Conservation (phyloP, 345 rosid genomes). For the Heritiera littoralis region DNA sequence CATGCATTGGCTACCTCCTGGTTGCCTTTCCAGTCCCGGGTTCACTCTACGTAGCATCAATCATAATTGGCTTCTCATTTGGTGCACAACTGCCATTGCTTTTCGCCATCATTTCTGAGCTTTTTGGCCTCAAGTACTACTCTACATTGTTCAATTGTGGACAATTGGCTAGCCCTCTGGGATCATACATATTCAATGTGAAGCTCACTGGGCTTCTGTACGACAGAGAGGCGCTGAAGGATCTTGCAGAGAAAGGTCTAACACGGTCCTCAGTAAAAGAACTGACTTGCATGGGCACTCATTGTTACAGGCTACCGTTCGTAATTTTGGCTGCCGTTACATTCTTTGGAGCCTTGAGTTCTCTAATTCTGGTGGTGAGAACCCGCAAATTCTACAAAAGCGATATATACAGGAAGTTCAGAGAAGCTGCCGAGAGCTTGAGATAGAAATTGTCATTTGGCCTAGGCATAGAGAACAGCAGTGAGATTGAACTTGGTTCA, state of each 20-base stretch:
- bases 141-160: slow-evolving; percentile 91
- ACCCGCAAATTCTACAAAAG: slow-evolving; percentile 73
- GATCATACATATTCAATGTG: slow-evolving; percentile 76
- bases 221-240: slow-evolving; percentile 63
- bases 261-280: slow-evolving; percentile 56
- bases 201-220: slow-evolving; percentile 66
- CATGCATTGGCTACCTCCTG: slow-evolving; percentile 62
- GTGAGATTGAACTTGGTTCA: not conserved
- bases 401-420: slow-evolving; percentile 80
- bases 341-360: slow-evolving; percentile 58
- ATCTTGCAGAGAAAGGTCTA: slow-evolving; percentile 51
- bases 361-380: slow-evolving; percentile 63
- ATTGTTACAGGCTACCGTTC: slow-evolving; percentile 68
- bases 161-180: slow-evolving; percentile 80
- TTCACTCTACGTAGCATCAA: slow-evolving; percentile 71
- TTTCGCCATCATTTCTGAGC: slow-evolving; percentile 81
- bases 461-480: not conserved
- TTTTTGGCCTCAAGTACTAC: slow-evolving; percentile 85
- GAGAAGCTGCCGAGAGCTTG: slow-evolving; percentile 38
- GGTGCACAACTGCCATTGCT: slow-evolving; percentile 79
- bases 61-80: slow-evolving; percentile 73
- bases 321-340: slow-evolving; percentile 51
- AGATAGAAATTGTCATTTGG: not conserved
- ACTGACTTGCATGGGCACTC: slow-evolving; percentile 59
- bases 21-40: slow-evolving; percentile 70